Conservation (phyloP, 2,329 filamentous ascomycete genomes). For the Exophiala sp. region DNA sequence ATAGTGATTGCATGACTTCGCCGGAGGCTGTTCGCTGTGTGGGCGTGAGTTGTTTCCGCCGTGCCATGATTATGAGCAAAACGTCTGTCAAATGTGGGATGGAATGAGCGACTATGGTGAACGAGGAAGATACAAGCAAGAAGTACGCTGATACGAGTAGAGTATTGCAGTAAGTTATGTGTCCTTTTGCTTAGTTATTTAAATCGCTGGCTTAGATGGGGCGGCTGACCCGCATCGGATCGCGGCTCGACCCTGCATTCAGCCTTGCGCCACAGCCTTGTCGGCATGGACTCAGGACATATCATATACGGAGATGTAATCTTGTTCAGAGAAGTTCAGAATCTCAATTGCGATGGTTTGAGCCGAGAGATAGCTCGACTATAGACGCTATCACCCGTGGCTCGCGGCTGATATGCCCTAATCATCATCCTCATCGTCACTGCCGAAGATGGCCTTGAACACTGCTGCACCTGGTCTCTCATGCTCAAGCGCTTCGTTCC, state of each 20-base stretch:
- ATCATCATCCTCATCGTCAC: slow-evolving; percentile 67
- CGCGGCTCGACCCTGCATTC: background rate
- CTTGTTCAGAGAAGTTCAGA: too few species aligned
- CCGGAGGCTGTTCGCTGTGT: slow-evolving; percentile 64
- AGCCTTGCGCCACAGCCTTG: background rate
- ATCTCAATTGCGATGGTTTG: too few species aligned
- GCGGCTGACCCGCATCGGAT: background rate
- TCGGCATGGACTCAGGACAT: background rate
- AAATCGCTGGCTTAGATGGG: background rate
- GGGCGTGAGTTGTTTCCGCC: slow-evolving; percentile 65
- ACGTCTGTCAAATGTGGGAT: too few species aligned
- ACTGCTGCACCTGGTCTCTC: slow-evolving; percentile 74
- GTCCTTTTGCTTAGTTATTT: background rate
- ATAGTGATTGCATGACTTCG: slow-evolving; percentile 53
- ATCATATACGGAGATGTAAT: too few species aligned
- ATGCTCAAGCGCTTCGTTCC: slow-evolving; percentile 74
- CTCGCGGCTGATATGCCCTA: background rate
- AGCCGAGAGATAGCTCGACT: too few species aligned
- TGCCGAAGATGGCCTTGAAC: slow-evolving; percentile 90
- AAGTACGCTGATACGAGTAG: background rate
- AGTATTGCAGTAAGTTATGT: background rate
- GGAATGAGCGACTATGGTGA: slow-evolving; percentile 12
- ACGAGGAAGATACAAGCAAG: background rate
- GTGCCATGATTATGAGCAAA: slow-evolving; percentile 55
- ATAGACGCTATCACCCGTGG: too few species aligned